phyloP scores from a whole-genome alignment of 495 filamentous ascomycete genomes.

The Tuber calosporum region DNA sequence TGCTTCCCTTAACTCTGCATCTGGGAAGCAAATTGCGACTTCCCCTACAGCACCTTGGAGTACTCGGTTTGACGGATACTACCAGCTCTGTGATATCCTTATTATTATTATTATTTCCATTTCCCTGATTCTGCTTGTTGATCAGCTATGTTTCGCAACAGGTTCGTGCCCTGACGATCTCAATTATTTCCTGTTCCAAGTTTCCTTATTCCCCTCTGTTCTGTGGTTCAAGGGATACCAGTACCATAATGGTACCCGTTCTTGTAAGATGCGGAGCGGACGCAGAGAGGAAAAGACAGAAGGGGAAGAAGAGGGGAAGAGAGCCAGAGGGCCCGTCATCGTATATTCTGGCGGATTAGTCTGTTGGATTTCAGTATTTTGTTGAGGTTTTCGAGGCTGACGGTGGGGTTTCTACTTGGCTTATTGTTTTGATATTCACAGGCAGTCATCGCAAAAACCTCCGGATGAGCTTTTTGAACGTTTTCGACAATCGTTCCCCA shows the following conservation, averaged over 20 bases:
- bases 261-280: background rate
- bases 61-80: background rate
- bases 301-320: background rate
- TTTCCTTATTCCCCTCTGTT: constrained; percentile 13
- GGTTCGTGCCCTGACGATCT: constrained; percentile 34
- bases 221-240: constrained; percentile 7
- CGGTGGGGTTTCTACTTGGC: background rate
- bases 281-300: background rate
- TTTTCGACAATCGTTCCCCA: constrained; percentile 41
- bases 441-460: constrained; percentile 42
- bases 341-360: background rate
- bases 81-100: background rate
- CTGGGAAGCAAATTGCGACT: constrained; percentile 16
- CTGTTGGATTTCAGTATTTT: constrained; percentile 10
- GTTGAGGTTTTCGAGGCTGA: constrained; percentile 21
- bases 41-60: constrained; percentile 12
- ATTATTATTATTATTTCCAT: background rate
- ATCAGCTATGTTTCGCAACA: constrained; percentile 40
- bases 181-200: constrained; percentile 9
- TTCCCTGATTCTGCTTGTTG: constrained; percentile 17
- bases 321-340: background rate
- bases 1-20: constrained; percentile 25
- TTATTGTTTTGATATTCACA: constrained; percentile 17
- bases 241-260: constrained; percentile 3
- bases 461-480: constrained; percentile 42